phyloP scores from a whole-genome alignment of 345 rosid species.

The Streptanthus diversifolius region DNA sequence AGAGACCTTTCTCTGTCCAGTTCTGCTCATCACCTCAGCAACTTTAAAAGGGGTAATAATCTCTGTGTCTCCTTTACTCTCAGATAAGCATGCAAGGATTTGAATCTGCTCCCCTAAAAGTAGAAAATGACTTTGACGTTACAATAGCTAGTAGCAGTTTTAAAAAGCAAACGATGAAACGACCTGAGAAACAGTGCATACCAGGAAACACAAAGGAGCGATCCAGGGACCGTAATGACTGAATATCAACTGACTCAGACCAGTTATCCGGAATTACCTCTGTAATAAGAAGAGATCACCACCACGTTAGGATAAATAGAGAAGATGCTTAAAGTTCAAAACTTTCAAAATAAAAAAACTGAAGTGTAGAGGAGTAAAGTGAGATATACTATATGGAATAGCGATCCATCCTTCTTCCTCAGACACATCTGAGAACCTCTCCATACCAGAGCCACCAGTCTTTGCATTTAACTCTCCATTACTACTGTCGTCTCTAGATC shows the following conservation, averaged over 20 bases:
- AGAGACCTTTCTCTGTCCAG: constrained; percentile 53
- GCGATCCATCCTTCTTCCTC: constrained; percentile 93
- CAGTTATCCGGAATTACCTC: constrained; percentile 72
- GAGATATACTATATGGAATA: constrained; percentile 66
- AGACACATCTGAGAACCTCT: constrained; percentile 65
- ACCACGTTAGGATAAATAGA: neutral
- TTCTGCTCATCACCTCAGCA: constrained; percentile 83
- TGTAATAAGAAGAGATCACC: constrained; percentile 24
- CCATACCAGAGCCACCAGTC: constrained; percentile 35
- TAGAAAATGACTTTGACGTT: constrained; percentile 7
- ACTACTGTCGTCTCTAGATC: constrained; percentile 36
- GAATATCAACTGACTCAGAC: constrained; percentile 58
- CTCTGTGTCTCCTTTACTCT: constrained; percentile 69
- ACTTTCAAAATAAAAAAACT: constrained; percentile 4
- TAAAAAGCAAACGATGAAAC: neutral
- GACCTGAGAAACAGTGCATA: constrained; percentile 22
- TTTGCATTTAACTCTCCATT: constrained; percentile 33
- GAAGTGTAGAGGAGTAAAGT: neutral
- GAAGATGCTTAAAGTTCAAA: neutral
- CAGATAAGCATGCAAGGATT: constrained; percentile 84
- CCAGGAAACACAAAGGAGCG: constrained; percentile 95
- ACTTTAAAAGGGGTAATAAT: constrained; percentile 88
- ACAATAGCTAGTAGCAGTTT: neutral
- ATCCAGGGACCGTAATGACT: constrained; percentile 60
- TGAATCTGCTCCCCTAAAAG: constrained; percentile 87